Base-by-base conservation (phyloP, 2,329 filamentous ascomycete species). In the Stylonectria norvegica region DNA sequence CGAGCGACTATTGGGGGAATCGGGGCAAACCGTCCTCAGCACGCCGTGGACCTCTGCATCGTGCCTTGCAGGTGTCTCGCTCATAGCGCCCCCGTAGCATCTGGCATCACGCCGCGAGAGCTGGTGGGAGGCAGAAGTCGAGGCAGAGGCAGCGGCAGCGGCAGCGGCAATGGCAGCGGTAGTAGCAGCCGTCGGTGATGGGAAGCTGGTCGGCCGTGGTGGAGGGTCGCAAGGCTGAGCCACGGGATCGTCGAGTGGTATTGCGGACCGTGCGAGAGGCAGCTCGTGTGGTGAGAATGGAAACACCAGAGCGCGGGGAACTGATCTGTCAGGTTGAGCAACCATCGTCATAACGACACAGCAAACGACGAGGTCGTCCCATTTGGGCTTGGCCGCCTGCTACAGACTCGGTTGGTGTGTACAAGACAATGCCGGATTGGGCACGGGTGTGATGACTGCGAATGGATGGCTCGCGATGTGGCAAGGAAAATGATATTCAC, bases 41-140 rank as follows among this genome's bases (percentile, higher is more conserved):
- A 42, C 16, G 36, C 20, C 38, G 46, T 48, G 43, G 33, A 38
- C 41, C 36, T 50, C 39, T 56, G 53, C 52, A 51, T 45, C 40
- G 48, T 58, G 53, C 57, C 53, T 56, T 58, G 52, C 55, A 57
- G 45, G 38, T 47, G 41, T 47, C 29, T 43, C 20, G 29, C 33
- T 8, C n/a, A 9, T 14, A 8, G 27, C n/a, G 27, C 10, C 7
- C 15, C 12, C 27, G 5, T 29, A 14, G 27, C n/a, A 8, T 8
- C 27, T 14, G 27, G 7, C 27, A 14, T 29, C n/a, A 14, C 7
- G 27, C n/a, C n/a, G 5, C 6, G 5, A 14, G 15, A 14, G 12
- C 27, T 29, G 27, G 7, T 14, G 27, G 7, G 27, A 29, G n/a
- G 27, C 27, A 29, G 27, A 7, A 14, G 15, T 5, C n/a, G 12